Evolutionary conservation across 805 yeast genomes (phyloP), one percentile per base, ranked within the genome.

Genomic region (Candida nitratophila): DNA sequence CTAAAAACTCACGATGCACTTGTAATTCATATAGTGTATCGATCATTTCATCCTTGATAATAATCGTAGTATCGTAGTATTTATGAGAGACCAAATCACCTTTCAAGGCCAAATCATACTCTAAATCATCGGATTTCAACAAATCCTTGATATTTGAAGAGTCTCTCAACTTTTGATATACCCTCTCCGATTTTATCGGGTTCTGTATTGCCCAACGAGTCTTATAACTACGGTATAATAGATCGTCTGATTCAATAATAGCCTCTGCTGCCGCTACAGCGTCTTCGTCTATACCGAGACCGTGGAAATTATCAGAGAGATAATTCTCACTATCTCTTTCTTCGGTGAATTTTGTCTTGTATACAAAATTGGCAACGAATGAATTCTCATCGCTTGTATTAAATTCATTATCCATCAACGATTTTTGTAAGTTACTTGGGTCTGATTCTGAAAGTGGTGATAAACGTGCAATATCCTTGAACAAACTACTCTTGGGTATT

Each of bases 391-490:
- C 40, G 10, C 41, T 42, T 11, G 37, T 9, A 15, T 31, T 12
- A 6, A 9, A 3, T 5, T 20, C 14, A 26, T 40, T 16, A 19
- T 36, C n/a, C 16, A 19, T 19, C 15, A 41, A 11, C 21, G 31
- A 21, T 3, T 44, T 26, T 27, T 46, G 52, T 11, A 45, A 35
- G n/a, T 40, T 48, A 9, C 35, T 40, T 10, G 54, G 39, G 11
- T 37, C 41, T 10, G 54, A 39, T 29, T 67, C 71, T 8, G 41
- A 40, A 14, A 77, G 50, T 0, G 81, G 79, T 6, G 86, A 79
- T 35, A 82, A 63, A 36, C 66, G 65, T 9, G 71, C 71, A 52
- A 85, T 67, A 52, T 85, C 89, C 30, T 62, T 60, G 12, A 68
- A 51, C 33, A 83, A 65, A 15, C 68, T 63, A 48, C 77, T 73